phyloP scores from a whole-genome alignment of 78 protist species.

The Dictyostelium citrinum region DNA sequence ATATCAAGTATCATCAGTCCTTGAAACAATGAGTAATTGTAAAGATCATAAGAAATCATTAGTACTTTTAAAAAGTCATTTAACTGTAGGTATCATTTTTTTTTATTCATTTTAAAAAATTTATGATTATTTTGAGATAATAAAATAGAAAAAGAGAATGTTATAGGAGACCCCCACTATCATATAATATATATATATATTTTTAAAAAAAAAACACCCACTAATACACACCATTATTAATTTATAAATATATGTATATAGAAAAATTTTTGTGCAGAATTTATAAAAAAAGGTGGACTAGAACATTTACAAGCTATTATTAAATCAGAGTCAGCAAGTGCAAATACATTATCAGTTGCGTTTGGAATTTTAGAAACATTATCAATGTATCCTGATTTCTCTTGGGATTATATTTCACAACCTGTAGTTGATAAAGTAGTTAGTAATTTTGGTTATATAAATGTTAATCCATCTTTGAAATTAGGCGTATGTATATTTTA shows the following conservation, averaged over 20 bases:
- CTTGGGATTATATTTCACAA: not conserved
- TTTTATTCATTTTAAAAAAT: not conserved
- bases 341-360: conserved; percentile 35
- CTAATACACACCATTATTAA: not conserved
- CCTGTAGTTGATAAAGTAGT: conserved; percentile 40
- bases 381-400: not conserved
- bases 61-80: conserved; percentile 29
- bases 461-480: conserved; percentile 49
- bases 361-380: conserved; percentile 14
- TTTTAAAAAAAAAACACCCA: not conserved
- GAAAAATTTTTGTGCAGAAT: conserved; percentile 39
- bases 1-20: conserved; percentile 31
- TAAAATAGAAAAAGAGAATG: not conserved
- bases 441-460: conserved; percentile 27
- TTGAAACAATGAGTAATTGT: conserved; percentile 16
- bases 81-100: not conserved
- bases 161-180: not conserved
- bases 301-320: conserved; percentile 26
- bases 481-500: conserved; percentile 40
- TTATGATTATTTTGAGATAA: not conserved
- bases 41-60: conserved; percentile 23
- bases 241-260: not conserved
- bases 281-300: conserved; percentile 52
- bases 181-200: not conserved
- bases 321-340: conserved; percentile 6